These are phyloP conservation scores for Cystofilobasidium bisporidii DNA, from an alignment of 768 basidiomycete genomes.

Conservation along the genomic window DNA sequence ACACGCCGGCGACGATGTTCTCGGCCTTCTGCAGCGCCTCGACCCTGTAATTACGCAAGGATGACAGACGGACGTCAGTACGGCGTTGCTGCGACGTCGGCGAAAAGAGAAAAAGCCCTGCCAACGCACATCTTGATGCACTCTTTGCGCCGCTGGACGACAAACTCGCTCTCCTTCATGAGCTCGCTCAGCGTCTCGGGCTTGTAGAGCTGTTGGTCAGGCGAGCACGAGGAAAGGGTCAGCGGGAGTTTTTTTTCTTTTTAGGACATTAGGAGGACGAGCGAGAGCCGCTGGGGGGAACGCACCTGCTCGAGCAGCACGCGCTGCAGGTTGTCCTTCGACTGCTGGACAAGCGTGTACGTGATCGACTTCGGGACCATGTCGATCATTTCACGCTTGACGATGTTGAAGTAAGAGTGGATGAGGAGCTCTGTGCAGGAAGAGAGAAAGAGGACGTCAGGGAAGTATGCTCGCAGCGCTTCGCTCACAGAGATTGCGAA, in stretches of 20 bases:
- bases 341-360: conserved; percentile 77
- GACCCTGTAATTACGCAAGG: conserved; percentile 47
- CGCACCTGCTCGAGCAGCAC: conserved; percentile 74
- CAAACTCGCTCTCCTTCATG: conserved; percentile 72
- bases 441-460: too few species aligned
- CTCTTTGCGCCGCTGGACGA: conserved; percentile 85
- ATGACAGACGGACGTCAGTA: too few species aligned
- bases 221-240: not conserved
- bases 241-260: too few species aligned
- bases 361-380: conserved; percentile 63
- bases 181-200: conserved; percentile 90
- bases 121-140: conserved; percentile 63
- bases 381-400: conserved; percentile 55
- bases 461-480: too few species aligned
- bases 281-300: not conserved
- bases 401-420: conserved; percentile 93
- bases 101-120: too few species aligned
- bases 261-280: too few species aligned
- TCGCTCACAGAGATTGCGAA: not conserved
- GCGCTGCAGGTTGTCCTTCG: conserved; percentile 88
- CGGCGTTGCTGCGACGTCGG: too few species aligned
- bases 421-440: conserved; percentile 70
- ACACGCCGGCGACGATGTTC: conserved; percentile 42
- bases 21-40: conserved; percentile 92
- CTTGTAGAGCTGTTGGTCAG: conserved; percentile 62